Base-by-base conservation (phyloP, 202 grass and related monocot species). In the Sporobolus alterniflorus region DNA sequence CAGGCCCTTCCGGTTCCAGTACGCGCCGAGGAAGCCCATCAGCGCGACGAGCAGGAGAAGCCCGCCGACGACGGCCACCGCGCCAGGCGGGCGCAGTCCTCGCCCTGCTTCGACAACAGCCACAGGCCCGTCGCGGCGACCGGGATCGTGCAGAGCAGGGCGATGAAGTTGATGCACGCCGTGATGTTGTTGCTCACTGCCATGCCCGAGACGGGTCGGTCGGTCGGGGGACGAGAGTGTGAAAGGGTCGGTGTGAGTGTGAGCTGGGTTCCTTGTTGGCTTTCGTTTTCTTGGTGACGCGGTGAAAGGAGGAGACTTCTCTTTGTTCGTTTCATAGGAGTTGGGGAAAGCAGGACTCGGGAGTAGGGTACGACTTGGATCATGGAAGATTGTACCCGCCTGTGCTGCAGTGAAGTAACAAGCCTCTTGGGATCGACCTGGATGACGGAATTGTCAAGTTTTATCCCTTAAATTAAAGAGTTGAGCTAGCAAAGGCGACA, bases 101-200 rank as follows among this genome's bases (percentile, higher is more conserved):
- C 84, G 14, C 92, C 92, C 33, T 89, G 90, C n/a, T 84, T 79
- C 9, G 92, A 79, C 0, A 84, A 82, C 17, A 98, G 77, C 95
- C 95, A 98, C 6, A 98, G 65, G 13, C 95, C 92, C 1, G 89
- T 84, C 4, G 39, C 87, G n/a, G 89, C 74, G 39, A 98, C 83
- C 3, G 95, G 95, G 31, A 95, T 7, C 0, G 92, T 86, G 90
- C 96, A 93, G 22, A 98, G 79, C 0, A 98, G 82, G 0, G 69
- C 83, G 14, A 89, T 50, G 79, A 98, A 91, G 90, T 91, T 98
- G 24, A 98, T 22, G 82, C 92, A 82, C 54, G 96, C 90, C 57
- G 87, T 98, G 80, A 91, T 86, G 90, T 91, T 91, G 86, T 95
- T 95, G 95, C 92, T 95, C 44, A 89, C 82, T 40, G 85, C 88